These are phyloP conservation scores for Globisporangium alternatum DNA, from an alignment of 352 stramenopile species.

Conservation along the genomic window DNA sequence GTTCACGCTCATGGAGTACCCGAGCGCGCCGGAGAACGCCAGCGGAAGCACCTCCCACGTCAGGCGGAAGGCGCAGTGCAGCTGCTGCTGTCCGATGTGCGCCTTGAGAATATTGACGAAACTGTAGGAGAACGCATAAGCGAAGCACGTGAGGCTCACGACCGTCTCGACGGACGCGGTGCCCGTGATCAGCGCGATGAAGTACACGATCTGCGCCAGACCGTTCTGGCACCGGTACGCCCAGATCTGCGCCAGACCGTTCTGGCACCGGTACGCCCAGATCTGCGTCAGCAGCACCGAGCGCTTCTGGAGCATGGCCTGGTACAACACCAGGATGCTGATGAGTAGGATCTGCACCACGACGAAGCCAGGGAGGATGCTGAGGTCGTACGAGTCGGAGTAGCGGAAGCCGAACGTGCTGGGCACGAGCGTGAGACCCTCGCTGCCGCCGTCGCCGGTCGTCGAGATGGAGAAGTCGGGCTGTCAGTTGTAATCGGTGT, in stretches of 20 bases:
- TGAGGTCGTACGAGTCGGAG: slow-evolving; percentile 31
- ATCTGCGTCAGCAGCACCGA: slow-evolving; percentile 35
- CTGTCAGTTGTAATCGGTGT: not conserved
- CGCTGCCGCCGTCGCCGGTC: not conserved
- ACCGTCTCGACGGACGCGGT: slow-evolving; percentile 32
- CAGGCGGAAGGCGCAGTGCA: not conserved
- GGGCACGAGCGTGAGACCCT: not conserved
- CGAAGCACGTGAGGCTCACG: not conserved
- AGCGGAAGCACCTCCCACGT: not conserved
- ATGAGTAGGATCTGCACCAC: slow-evolving; percentile 31
- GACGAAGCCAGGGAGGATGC: slow-evolving; percentile 21
- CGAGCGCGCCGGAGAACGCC: not conserved
- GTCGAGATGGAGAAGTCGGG: not conserved
- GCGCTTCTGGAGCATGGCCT: slow-evolving; percentile 32
- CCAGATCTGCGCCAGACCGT: slow-evolving; percentile 31
- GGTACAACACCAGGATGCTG: slow-evolving; percentile 25
- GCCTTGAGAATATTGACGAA: not conserved
- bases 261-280: slow-evolving; percentile 38
- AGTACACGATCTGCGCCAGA: no score
- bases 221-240: slow-evolving; percentile 35
- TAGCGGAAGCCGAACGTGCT: slow-evolving; percentile 29
- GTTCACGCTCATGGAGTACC: not conserved
- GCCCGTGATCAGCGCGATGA: slow-evolving; percentile 29
- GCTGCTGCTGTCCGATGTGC: not conserved
- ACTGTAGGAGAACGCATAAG: not conserved